Evolutionary conservation across 192 early-diverging fungal species (phyloP), one percentile per base, ranked within the genome.

Genomic region (Geranomyces michiganensis): DNA sequence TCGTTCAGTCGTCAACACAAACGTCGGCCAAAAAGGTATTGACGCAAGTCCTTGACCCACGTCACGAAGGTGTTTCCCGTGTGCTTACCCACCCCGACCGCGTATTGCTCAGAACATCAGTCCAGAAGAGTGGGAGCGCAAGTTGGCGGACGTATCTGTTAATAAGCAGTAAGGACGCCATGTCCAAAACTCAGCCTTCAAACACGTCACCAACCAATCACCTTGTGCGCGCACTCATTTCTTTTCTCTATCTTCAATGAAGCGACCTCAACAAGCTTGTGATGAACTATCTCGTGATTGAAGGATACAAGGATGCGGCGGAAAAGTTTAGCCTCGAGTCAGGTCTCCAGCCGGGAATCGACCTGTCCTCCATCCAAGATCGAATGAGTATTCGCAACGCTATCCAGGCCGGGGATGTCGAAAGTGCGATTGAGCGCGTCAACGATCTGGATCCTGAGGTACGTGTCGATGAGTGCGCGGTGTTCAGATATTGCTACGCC

Each of bases 381-480:
- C 89, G 96, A 15, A 96, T 96, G 96, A 85, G 90, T 41, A 97
- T 99, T 58, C 87, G 96, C 49, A 92, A 90, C 66, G 92, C 96
- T 7, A 88, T 99, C 27, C 95, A 97, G 67, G 85, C 82, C 15
- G 96, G 96, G 6, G 83, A 96, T 43, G 92, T 99, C 58, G 90
- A 94, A 43, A 83, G 85, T n/a, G 96, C 97, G 13, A 98, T 99
- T 62, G 94, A 95, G 66, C 78, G 91, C n/a, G 93, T 99, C 0
- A 99, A 99, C 73, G 97, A 99, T 75, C 84, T 99, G 69, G 96
- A 99, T 77, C 97, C 97, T 6, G 96, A 98, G 82, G 93, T 93
- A 83, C 73, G 46, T n/a, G 19, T 15, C 51, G 17, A 24, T 15
- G n/a, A n/a, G 19, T 30, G 24, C 22, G 36, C 3, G 3, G 5